Conservation (phyloP, 768 basidiomycete genomes). For the Tremella fuciformis region DNA sequence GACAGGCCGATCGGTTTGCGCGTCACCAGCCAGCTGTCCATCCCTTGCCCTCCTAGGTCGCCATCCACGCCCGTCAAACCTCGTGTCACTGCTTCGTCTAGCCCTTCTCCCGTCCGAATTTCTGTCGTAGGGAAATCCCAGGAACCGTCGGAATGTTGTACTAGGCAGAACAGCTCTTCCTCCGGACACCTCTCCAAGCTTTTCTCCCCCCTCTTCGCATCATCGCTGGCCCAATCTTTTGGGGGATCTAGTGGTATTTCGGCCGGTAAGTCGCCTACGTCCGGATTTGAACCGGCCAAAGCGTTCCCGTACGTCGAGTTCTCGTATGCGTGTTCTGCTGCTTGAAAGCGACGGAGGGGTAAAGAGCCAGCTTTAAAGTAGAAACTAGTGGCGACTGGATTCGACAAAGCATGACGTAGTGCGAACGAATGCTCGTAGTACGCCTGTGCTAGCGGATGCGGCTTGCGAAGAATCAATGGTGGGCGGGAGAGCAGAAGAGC, state of each 20-base stretch:
- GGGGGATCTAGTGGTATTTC: slow-evolving; percentile 31
- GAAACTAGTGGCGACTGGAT: slow-evolving; percentile 82
- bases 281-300: slow-evolving; percentile 56
- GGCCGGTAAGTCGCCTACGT: slow-evolving; percentile 49
- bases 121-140: slow-evolving; percentile 82
- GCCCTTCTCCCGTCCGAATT: slow-evolving; percentile 62
- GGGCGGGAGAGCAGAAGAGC: slow-evolving; percentile 53
- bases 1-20: slow-evolving; percentile 78
- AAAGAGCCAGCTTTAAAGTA: slow-evolving; percentile 91
- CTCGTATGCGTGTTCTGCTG: slow-evolving; percentile 72
- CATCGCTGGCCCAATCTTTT: slow-evolving; percentile 25
- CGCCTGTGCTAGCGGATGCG: slow-evolving; percentile 70
- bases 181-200: slow-evolving; percentile 76
- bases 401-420: slow-evolving; percentile 77
- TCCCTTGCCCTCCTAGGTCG: slow-evolving; percentile 63
- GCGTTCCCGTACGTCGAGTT: slow-evolving; percentile 67
- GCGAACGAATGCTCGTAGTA: slow-evolving; percentile 81
- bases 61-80: slow-evolving; percentile 61
- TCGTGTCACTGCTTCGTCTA: slow-evolving; percentile 79
- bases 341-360: slow-evolving; percentile 72
- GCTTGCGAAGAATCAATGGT: slow-evolving; percentile 53
- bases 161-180: slow-evolving; percentile 82
- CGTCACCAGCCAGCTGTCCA: slow-evolving; percentile 95
- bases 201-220: slow-evolving; percentile 56
- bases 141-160: slow-evolving; percentile 58